phyloP scores from a whole-genome alignment of 306 rosid species.

The Malus sylvestris region DNA sequence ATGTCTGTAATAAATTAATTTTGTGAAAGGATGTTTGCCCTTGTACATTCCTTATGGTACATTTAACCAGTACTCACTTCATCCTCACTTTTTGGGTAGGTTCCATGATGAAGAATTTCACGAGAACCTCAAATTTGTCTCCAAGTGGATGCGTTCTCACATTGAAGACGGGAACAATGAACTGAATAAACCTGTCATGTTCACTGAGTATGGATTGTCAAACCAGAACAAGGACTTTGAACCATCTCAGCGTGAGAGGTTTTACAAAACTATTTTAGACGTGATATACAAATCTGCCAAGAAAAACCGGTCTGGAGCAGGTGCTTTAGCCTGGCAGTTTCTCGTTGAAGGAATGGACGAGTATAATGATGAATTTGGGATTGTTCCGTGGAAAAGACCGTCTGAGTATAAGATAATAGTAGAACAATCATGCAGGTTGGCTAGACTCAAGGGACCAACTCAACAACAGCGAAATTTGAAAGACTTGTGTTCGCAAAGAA shows the following conservation, averaged over 20 bases:
- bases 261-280: conserved; percentile 52
- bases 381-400: conserved; percentile 60
- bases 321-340: conserved; percentile 84
- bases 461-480: conserved; percentile 37
- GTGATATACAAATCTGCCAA: conserved; percentile 69
- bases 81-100: conserved; percentile 31
- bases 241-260: conserved; percentile 46
- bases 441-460: conserved; percentile 43
- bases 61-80: not conserved
- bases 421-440: conserved; percentile 72
- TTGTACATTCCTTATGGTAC: not conserved
- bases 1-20: too few relatives aligned
- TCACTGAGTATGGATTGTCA: conserved; percentile 84
- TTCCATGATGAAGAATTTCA: conserved; percentile 50
- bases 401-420: conserved; percentile 45
- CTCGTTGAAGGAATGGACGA: conserved; percentile 75
- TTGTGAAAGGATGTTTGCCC: not conserved
- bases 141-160: conserved; percentile 93
- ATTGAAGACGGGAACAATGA: conserved; percentile 80
- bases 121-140: conserved; percentile 53
- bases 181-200: conserved; percentile 77
- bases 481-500: conserved; percentile 40
- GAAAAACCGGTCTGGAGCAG: conserved; percentile 68
- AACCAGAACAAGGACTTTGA: conserved; percentile 52
- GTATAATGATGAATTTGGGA: conserved; percentile 72